A percentile compares a stretch with the other conserved stretches of the same genome.
Conservation (phyloP, 768 basidiomycete genomes). For the Mrakia frigida region DNA sequence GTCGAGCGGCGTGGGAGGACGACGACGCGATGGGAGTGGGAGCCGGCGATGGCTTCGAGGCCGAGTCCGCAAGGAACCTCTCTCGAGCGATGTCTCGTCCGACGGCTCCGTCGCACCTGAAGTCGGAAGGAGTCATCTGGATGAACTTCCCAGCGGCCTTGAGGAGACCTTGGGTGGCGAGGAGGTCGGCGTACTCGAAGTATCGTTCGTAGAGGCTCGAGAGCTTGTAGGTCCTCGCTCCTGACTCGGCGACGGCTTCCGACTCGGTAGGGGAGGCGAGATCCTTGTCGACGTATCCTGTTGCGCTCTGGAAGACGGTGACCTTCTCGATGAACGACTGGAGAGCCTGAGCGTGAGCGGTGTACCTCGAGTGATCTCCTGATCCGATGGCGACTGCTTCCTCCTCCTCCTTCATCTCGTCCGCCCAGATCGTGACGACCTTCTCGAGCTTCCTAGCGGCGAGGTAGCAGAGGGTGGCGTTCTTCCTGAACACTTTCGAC, state of each 20-base stretch:
- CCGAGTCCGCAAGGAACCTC: constrained; percentile 44
- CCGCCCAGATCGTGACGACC: constrained; percentile 82
- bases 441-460: constrained; percentile 84
- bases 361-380: constrained; percentile 50
- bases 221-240: constrained; percentile 68
- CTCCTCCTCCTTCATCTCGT: constrained; percentile 86
- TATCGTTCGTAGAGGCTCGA: constrained; percentile 84
- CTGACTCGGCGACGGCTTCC: constrained; percentile 49
- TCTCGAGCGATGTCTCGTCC: constrained; percentile 36
- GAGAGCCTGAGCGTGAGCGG: constrained; percentile 74
- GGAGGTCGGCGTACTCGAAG: constrained; percentile 88
- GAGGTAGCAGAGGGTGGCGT: constrained; percentile 87
- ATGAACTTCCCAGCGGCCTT: constrained; percentile 75
- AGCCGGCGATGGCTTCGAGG: constrained; percentile 23
- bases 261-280: constrained; percentile 49
- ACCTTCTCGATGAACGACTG: constrained; percentile 97
- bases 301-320: constrained; percentile 80
- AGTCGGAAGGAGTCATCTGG: constrained; percentile 69
- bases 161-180: constrained; percentile 83
- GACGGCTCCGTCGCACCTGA: constrained; percentile 56
- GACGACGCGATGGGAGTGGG: constrained; percentile 28
- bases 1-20: constrained; percentile 41
- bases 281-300: constrained; percentile 52
- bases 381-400: constrained; percentile 45
- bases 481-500: constrained; percentile 60